Evolutionary conservation across 2,329 filamentous ascomycete genomes (phyloP).

Genomic region (Zymoseptoria tritici): DNA sequence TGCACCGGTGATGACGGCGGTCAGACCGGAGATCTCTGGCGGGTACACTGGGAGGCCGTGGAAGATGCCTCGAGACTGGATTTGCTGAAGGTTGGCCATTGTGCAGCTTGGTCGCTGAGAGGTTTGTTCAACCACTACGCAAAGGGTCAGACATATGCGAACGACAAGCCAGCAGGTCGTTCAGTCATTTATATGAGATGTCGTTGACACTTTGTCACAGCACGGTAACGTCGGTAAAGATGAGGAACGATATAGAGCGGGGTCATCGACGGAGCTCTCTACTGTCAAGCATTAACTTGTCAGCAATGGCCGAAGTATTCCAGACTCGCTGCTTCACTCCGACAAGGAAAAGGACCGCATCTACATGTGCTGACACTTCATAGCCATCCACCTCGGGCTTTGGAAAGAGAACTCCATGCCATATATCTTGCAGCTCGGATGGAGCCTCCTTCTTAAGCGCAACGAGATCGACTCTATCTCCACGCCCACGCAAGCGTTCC

Average conservation of each 20-base stretch:
- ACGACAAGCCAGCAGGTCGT: background rate
- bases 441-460: too few relatives aligned
- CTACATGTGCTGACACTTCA: too few relatives aligned
- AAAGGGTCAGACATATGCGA: background rate
- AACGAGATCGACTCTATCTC: too few relatives aligned
- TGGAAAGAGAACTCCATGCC: too few relatives aligned
- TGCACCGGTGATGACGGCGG: conserved; percentile 47
- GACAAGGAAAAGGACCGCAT: too few relatives aligned
- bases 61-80: conserved; percentile 39
- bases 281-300: too few relatives aligned
- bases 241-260: background rate
- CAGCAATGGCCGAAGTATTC: too few relatives aligned
- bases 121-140: background rate
- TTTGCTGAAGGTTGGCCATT: conserved; percentile 18
- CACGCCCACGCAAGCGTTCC: too few relatives aligned
- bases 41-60: conserved; percentile 44
- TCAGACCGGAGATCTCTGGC: conserved; percentile 35
- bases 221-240: background rate
- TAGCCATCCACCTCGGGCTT: too few relatives aligned
- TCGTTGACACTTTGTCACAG: background rate
- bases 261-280: background rate
- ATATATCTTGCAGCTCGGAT: too few relatives aligned
- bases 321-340: too few relatives aligned
- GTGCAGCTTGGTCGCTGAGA: background rate
- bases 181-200: background rate